These are phyloP conservation scores for Apiospora kogelbergensis DNA, from an alignment of 2,329 filamentous ascomycete genomes.

Conservation along the genomic window DNA sequence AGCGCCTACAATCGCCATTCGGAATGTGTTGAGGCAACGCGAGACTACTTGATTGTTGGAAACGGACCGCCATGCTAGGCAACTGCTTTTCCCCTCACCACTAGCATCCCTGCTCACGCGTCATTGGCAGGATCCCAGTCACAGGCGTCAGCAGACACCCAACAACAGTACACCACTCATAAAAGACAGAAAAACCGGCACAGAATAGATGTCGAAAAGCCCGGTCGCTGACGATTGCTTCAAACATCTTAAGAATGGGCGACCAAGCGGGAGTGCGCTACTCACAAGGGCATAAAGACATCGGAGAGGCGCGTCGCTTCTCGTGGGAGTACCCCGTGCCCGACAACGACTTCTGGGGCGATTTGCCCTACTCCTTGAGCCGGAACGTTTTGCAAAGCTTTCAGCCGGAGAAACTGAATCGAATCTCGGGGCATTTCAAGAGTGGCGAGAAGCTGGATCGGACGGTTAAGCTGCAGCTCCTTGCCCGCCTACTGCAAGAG, in stretches of 20 bases:
- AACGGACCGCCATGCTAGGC: no score
- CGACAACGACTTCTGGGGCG: slow-evolving; percentile 18
- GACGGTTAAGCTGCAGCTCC: slow-evolving; percentile 13
- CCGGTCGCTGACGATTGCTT: no score
- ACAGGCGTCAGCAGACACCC: neutral
- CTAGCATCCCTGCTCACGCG: no score
- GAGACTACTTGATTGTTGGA: no score
- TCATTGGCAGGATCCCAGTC: neutral
- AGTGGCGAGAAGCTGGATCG: slow-evolving; percentile 3
- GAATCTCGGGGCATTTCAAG: neutral
- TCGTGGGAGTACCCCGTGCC: slow-evolving; percentile 18
- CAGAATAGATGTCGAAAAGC: no score
- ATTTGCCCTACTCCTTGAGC: slow-evolving; percentile 11
- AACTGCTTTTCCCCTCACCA: no score
- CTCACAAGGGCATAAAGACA: slow-evolving; percentile 7
- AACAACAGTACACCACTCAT: no score
- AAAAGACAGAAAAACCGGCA: no score
- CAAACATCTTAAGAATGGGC: neutral
- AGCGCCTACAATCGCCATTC: no score
- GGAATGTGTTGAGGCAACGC: no score
- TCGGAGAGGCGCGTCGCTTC: slow-evolving; percentile 13
- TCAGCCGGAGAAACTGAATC: slow-evolving; percentile 10
- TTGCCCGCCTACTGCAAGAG: slow-evolving; percentile 13
- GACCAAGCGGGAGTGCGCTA: neutral
- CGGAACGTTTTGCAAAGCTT: slow-evolving; percentile 18